phyloP scores from a whole-genome alignment of 164 flowering plant genomes.

The Stephania cephalantha region DNA sequence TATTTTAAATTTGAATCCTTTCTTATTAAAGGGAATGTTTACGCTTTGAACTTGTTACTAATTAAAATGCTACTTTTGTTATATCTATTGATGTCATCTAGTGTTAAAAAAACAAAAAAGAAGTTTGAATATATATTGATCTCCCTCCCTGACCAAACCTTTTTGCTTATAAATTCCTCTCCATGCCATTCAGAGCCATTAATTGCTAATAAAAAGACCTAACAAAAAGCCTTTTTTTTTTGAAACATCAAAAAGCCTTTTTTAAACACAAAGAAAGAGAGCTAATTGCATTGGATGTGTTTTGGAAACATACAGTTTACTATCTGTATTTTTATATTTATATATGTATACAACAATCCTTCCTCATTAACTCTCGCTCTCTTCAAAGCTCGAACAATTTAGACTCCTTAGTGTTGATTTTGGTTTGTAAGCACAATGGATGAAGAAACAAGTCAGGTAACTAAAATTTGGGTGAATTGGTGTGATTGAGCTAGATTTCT shows the following conservation, averaged over 20 bases:
- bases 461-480: too few species aligned
- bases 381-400: neutral
- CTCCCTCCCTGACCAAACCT: neutral
- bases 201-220: neutral
- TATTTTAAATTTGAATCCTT: too few species aligned
- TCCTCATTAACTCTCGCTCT: neutral
- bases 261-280: neutral
- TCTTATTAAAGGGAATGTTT: too few species aligned
- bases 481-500: neutral
- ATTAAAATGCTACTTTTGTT: too few species aligned
- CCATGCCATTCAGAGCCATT: neutral
- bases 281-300: conserved; percentile 13
- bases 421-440: conserved; percentile 36
- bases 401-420: neutral
- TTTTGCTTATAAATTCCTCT: conserved; percentile 5
- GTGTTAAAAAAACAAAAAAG: too few species aligned
- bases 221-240: neutral
- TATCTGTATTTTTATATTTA: neutral
- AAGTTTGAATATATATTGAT: too few species aligned
- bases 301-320: neutral
- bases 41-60: too few species aligned
- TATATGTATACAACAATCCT: conserved; percentile 1
- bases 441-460: conserved; percentile 59
- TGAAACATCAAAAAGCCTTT: too few species aligned
- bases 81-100: too few species aligned